These are phyloP conservation scores for Apiospora phragmitis DNA, from an alignment of 2,329 filamentous ascomycete species.

Conservation along the genomic window DNA sequence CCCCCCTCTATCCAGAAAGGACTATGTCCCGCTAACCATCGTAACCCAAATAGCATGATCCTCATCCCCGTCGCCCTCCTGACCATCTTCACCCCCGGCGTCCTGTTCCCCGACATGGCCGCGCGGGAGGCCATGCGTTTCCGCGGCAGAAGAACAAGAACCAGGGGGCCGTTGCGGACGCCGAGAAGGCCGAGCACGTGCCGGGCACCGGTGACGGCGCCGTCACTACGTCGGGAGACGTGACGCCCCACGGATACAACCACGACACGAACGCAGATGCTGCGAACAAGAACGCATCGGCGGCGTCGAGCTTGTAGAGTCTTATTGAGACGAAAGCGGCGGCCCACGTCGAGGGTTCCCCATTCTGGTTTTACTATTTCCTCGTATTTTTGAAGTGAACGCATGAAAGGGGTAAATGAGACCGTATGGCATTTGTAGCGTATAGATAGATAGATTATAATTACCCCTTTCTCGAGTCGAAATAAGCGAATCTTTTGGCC, in stretches of 20 bases:
- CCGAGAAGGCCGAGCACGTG: background rate
- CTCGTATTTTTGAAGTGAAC: background rate
- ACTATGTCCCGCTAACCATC: background rate
- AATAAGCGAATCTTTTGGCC: too few species aligned
- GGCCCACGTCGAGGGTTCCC: background rate
- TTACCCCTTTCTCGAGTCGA: background rate
- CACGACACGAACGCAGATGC: background rate
- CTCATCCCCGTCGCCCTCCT: constrained; percentile 50
- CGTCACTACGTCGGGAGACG: constrained; percentile 3
- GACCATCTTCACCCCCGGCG: constrained; percentile 53
- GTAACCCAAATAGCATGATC: constrained; percentile 41
- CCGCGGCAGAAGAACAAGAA: constrained; percentile 24
- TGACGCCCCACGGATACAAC: background rate
- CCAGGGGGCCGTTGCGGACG: background rate
- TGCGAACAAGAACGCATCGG: background rate
- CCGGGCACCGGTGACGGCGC: background rate
- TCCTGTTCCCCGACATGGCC: constrained; percentile 57
- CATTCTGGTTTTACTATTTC: background rate
- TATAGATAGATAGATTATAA: background rate
- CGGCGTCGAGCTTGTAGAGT: background rate
- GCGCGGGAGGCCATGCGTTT: constrained; percentile 29
- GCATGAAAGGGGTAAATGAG: background rate
- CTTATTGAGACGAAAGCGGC: too few species aligned
- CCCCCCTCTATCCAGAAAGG: background rate
- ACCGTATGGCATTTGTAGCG: background rate